Evolutionary conservation across 2,329 filamentous ascomycete species (phyloP), one percentile per base, ranked within the genome.

Genomic region (Furcasterigmium furcatum): DNA sequence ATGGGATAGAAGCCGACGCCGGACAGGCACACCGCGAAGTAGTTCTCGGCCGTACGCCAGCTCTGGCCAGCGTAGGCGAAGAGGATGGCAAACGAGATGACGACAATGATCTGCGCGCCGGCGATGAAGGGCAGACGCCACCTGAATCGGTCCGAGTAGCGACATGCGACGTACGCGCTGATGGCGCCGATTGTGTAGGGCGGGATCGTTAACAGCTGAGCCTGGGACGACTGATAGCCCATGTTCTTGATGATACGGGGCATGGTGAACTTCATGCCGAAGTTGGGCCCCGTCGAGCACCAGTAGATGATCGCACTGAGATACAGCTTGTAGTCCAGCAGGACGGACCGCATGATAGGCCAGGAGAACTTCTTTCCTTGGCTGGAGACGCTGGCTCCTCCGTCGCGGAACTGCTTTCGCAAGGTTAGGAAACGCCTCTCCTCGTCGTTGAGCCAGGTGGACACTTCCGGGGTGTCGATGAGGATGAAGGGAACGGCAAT

Each of bases 311-410:
- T 68, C 4, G 84, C 67, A 43, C 74, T 76, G 21, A 73, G 63
- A 68, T 72, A 77, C 38, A 89, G 91, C 65, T 95, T 91, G 85
- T 87, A 94, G 57, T 95, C 90, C 30, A 74, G 80, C 38, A 92
- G 69, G 2, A 83, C 84, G 8, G 80, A 75, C 77, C 81, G 83
- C 47, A 94, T 80, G 58, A 91, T 94, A 12, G 72, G 70, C 80
- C 85, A 87, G 51, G 83, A 76, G 61, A 94, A 94, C 41, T 85
- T 77, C 54, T 94, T 89, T 32, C 87, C 80, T 55, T 85, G 76
- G 0, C 85, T 86, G 19, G 75, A 67, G 5, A 41, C 49, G 6
- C 46, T 38, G 8, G 25, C 8, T 29, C 8, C 25, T 8, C 8
- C 25, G 8, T 8, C 25, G 25, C 95, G 88, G 16, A 76, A 77